A percentile compares a stretch with the other conserved stretches of the same genome.
Evolutionary conservation across 371 early-diverging fungal species (phyloP).

Genomic region (Paraphysoderma sedebokerense): DNA sequence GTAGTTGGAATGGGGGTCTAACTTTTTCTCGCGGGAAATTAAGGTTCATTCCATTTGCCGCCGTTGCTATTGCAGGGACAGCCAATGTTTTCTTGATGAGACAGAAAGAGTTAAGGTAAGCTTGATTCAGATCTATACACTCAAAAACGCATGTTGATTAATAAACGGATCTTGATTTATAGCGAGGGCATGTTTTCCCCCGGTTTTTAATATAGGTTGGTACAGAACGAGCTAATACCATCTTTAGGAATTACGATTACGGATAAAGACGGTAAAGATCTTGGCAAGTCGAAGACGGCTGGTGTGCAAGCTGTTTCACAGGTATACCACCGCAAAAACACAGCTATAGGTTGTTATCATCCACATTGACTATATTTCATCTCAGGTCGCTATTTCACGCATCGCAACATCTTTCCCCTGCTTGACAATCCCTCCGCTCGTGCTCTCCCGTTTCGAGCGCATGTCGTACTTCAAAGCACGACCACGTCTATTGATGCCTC

Average conservation of each 20-base stretch:
- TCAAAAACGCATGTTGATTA: not conserved
- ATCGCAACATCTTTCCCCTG: conserved; percentile 54
- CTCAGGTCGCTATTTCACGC: conserved; percentile 51
- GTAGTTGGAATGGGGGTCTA: no score
- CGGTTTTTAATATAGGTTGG: not conserved
- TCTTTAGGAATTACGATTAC: conserved; percentile 45
- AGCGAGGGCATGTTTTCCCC: not conserved
- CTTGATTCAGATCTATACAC: not conserved
- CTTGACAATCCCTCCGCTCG: conserved; percentile 46
- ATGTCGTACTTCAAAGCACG: conserved; percentile 29
- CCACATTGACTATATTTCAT: not conserved
- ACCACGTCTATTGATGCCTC: conserved; percentile 31
- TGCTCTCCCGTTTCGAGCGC: conserved; percentile 40
- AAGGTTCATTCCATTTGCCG: conserved; percentile 52
- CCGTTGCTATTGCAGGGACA: conserved; percentile 66
- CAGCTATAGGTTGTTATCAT: not conserved
- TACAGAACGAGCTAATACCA: no score
- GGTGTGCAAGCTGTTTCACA: conserved; percentile 48
- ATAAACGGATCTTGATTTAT: not conserved
- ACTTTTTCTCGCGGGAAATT: no score
- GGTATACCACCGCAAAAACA: conserved; percentile 9
- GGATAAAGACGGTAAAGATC: conserved; percentile 32
- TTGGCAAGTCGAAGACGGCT: conserved; percentile 51
- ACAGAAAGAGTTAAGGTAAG: conserved; percentile 49
- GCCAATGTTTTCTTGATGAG: conserved; percentile 73